These are phyloP conservation scores for Agaricus subrufescens DNA, from an alignment of 768 basidiomycete genomes.

Conservation along the genomic window DNA sequence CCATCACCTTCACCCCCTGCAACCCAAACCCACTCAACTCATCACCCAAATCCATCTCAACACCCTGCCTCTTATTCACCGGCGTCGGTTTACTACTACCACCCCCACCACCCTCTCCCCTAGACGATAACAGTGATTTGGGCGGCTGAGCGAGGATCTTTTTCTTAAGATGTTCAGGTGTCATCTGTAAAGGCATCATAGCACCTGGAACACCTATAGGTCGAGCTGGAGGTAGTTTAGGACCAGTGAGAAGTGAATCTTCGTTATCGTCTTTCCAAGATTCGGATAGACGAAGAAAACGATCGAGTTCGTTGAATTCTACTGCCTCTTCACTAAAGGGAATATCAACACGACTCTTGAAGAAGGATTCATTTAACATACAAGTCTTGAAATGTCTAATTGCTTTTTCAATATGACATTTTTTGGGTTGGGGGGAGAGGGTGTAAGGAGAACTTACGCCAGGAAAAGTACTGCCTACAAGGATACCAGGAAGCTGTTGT, in stretches of 20 bases:
- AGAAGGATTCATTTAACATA: conserved; percentile 19
- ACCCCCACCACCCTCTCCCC: conserved; percentile 25
- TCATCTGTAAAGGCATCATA: conserved; percentile 70
- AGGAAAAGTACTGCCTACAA: conserved; percentile 71
- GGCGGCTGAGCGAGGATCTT: conserved; percentile 46
- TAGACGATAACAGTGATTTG: conserved; percentile 30
- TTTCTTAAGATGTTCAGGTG: conserved; percentile 64
- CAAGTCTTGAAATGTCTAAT: conserved; percentile 71
- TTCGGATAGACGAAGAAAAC: conserved; percentile 71
- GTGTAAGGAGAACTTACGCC: conserved; percentile 50
- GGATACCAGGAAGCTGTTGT: conserved; percentile 79
- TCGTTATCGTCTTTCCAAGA: conserved; percentile 62
- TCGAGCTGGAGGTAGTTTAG: conserved; percentile 44
- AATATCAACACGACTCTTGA: not conserved
- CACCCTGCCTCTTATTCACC: conserved; percentile 47
- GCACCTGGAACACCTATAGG: conserved; percentile 84
- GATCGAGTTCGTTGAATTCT: conserved; percentile 67
- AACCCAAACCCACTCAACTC: conserved; percentile 68
- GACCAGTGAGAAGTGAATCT: conserved; percentile 2
- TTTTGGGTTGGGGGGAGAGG: not conserved
- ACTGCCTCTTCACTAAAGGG: conserved; percentile 74
- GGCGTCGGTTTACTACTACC: conserved; percentile 26
- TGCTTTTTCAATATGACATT: not conserved
- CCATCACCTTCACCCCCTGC: conserved; percentile 72
- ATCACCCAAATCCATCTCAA: conserved; percentile 60